A percentile compares a stretch with the other conserved stretches of the same genome.
These are phyloP conservation scores for Mycena rebaudengoi DNA, from an alignment of 768 basidiomycete species.

Conservation along the genomic window DNA sequence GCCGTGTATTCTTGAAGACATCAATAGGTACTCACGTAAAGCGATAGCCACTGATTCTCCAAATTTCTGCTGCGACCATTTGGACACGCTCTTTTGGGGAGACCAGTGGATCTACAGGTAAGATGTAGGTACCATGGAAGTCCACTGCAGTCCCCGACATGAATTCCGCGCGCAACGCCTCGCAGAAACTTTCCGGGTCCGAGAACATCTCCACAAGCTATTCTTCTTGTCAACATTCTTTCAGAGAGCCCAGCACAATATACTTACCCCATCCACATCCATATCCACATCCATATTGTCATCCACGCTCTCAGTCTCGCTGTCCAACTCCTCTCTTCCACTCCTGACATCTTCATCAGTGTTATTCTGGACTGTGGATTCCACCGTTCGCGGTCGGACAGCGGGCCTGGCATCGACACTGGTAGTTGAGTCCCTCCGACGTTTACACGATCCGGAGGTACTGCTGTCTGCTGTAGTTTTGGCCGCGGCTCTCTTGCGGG, in stretches of 20 bases:
- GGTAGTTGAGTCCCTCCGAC: background rate
- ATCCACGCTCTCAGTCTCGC: background rate
- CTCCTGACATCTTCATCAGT: background rate
- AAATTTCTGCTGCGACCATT: constrained; percentile 30
- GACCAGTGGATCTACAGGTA: constrained; percentile 25
- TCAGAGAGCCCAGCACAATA: too few species aligned
- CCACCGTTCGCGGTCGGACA: background rate
- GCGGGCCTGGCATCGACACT: background rate
- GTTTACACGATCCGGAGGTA: background rate
- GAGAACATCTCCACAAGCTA: background rate
- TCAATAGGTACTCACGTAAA: constrained; percentile 34
- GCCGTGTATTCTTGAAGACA: background rate
- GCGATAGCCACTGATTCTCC: constrained; percentile 33
- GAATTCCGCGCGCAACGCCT: background rate
- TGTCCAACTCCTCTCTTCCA: background rate
- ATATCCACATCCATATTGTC: background rate
- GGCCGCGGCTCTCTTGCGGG: background rate
- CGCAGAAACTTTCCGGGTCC: constrained; percentile 5
- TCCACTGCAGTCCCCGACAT: constrained; percentile 22
- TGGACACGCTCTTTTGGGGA: constrained; percentile 24
- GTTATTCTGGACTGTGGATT: background rate
- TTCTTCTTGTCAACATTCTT: background rate
- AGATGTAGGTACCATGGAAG: constrained; percentile 30
- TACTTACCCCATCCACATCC: background rate
- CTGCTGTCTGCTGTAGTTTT: background rate